A percentile compares a stretch with the other conserved stretches of the same genome.
Conservation (phyloP, 2,329 filamentous ascomycete species). For the Claviceps monticola region DNA sequence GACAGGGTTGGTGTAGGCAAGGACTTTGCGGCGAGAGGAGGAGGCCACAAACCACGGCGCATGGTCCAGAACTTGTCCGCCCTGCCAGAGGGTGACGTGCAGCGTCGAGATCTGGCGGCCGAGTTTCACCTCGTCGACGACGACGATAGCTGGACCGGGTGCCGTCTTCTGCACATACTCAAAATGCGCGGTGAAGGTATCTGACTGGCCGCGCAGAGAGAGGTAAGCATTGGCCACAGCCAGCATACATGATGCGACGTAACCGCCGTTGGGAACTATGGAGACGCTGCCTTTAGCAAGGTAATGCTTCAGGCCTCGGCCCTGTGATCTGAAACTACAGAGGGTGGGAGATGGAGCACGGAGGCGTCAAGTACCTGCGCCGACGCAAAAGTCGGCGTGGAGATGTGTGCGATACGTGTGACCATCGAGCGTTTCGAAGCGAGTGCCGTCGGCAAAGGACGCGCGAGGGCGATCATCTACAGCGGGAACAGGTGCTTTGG, state of each 20-base stretch:
- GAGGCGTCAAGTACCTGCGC: constrained; percentile 9
- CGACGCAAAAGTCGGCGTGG: constrained; percentile 10
- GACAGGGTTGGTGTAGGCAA: constrained; percentile 20
- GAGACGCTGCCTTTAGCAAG: not conserved
- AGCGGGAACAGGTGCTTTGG: not conserved
- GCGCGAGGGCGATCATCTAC: not conserved
- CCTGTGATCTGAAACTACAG: too few species aligned
- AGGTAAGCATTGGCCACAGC: constrained; percentile 17
- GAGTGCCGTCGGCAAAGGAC: constrained; percentile 8
- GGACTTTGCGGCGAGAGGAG: constrained; percentile 15
- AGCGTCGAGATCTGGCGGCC: constrained; percentile 2
- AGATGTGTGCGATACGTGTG: constrained; percentile 14
- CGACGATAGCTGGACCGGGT: constrained; percentile 18
- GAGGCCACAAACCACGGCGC: constrained; percentile 17
- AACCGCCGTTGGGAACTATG: constrained; percentile 26
- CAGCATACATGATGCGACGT: constrained; percentile 22
- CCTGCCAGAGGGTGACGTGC: constrained; percentile 21
- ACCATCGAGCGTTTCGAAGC: constrained; percentile 11
- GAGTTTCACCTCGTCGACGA: constrained; percentile 7
- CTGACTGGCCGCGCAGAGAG: constrained; percentile 14
- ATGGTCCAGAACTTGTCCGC: constrained; percentile 10
- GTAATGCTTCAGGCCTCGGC: not conserved
- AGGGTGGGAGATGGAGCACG: too few species aligned
- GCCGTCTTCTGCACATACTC: constrained; percentile 22
- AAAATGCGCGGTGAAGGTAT: constrained; percentile 21